Evolutionary conservation across 192 early-diverging fungal genomes (phyloP).

Genomic region (Backusella westeae): DNA sequence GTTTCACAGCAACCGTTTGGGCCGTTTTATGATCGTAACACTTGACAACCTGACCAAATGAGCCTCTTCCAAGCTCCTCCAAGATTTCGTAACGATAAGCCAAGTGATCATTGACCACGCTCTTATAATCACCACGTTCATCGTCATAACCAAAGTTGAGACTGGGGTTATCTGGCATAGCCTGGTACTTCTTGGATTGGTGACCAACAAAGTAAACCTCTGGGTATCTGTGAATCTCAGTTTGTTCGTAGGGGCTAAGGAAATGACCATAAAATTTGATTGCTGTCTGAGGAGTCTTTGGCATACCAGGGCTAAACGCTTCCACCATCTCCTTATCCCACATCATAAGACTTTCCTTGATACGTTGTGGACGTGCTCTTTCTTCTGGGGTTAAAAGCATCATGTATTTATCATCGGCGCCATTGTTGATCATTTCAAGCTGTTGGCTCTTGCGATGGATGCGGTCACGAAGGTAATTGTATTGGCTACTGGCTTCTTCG

Average conservation of each 20-base stretch:
- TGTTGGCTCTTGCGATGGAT: not conserved
- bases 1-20: conserved; percentile 84
- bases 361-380: conserved; percentile 8
- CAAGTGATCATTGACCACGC: conserved; percentile 85
- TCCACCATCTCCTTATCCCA: conserved; percentile 5
- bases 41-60: conserved; percentile 94
- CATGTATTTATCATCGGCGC: not conserved
- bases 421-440: not conserved
- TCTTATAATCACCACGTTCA: conserved; percentile 90
- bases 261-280: conserved; percentile 66
- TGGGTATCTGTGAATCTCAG: conserved; percentile 78
- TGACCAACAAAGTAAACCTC: conserved; percentile 91
- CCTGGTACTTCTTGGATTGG: conserved; percentile 58
- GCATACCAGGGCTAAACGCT: not conserved
- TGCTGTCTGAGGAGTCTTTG: conserved; percentile 57
- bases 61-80: conserved; percentile 88
- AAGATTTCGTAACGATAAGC: conserved; percentile 93
- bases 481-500: not conserved
- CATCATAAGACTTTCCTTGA: not conserved
- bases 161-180: conserved; percentile 56
- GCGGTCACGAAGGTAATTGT: not conserved
- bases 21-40: conserved; percentile 93
- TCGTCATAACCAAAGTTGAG: conserved; percentile 80
- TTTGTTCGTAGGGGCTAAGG: conserved; percentile 83
- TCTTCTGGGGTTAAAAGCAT: not conserved